Conservation (phyloP, 495 filamentous ascomycete genomes). For the Oleoguttula mirabilis region DNA sequence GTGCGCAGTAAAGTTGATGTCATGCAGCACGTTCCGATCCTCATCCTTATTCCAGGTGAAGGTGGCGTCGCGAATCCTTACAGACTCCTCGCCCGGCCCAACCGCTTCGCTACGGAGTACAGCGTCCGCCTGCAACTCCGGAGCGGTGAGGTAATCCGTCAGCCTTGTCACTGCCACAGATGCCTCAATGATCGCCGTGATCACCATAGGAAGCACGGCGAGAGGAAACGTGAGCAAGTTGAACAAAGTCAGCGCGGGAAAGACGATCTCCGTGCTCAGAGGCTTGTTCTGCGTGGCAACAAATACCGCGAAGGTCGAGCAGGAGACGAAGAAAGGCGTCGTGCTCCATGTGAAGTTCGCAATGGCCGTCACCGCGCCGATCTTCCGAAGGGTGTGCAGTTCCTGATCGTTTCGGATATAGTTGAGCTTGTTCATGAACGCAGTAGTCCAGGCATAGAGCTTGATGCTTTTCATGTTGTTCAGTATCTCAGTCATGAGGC, state of each 20-base stretch:
- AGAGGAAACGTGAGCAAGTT: slow-evolving; percentile 92
- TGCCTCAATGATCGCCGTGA: slow-evolving; percentile 93
- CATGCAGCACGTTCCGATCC: slow-evolving; percentile 45
- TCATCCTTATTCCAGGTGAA: slow-evolving; percentile 91
- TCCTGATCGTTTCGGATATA: slow-evolving; percentile 91
- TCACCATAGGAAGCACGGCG: slow-evolving; percentile 91
- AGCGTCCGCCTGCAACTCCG: slow-evolving; percentile 82
- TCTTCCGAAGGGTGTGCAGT: slow-evolving; percentile 87
- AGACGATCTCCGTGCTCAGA: slow-evolving; percentile 87
- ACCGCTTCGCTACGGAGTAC: slow-evolving; percentile 56
- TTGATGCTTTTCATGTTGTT: slow-evolving; percentile 99
- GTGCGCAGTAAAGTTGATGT: slow-evolving; percentile 73
- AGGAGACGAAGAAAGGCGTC: slow-evolving; percentile 97
- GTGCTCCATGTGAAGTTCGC: slow-evolving; percentile 99
- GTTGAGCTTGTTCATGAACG: slow-evolving; percentile 95
- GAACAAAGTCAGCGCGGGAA: slow-evolving; percentile 85
- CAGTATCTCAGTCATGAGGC: slow-evolving; percentile 92
- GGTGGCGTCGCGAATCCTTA: slow-evolving; percentile 68
- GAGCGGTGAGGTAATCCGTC: slow-evolving; percentile 72
- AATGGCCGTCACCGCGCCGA: slow-evolving; percentile 83
- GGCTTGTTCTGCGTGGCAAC: slow-evolving; percentile 70
- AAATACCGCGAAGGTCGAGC: slow-evolving; percentile 90
- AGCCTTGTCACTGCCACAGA: slow-evolving; percentile 79
- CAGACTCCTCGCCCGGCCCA: slow-evolving; percentile 71
- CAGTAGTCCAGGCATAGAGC: slow-evolving; percentile 91